Evolutionary conservation across 805 yeast species (phyloP).

Genomic region (Jamesozyma rosinii): DNA sequence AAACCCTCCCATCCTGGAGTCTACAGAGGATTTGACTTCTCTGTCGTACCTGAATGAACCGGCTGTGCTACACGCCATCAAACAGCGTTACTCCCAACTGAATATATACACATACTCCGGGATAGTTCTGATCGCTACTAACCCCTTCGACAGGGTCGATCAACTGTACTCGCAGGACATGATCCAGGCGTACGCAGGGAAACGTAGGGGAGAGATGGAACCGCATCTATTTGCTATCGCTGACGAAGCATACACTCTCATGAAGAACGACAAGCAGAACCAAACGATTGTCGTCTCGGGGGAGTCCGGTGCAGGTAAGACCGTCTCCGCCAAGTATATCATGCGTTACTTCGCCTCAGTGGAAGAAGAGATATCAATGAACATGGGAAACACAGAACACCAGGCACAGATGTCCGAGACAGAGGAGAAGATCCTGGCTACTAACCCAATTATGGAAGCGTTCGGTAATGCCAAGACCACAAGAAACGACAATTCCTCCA

Average conservation of each 20-base stretch:
- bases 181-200: slow-evolving; percentile 90
- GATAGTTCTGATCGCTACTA: slow-evolving; percentile 90
- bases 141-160: slow-evolving; percentile 90
- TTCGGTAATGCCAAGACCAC: slow-evolving; percentile 92
- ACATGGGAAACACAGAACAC: slow-evolving; percentile 32
- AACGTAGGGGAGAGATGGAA: slow-evolving; percentile 86
- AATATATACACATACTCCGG: slow-evolving; percentile 94
- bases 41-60: slow-evolving; percentile 92
- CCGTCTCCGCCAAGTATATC: slow-evolving; percentile 92
- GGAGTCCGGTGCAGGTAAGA: slow-evolving; percentile 98
- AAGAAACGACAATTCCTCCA: slow-evolving; percentile 84
- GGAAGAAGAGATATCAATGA: slow-evolving; percentile 40
- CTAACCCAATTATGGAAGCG: slow-evolving; percentile 84
- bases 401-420: slow-evolving; percentile 71
- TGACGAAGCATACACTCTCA: slow-evolving; percentile 91
- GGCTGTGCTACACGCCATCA: slow-evolving; percentile 89
- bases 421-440: slow-evolving; percentile 89
- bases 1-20: slow-evolving; percentile 85
- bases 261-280: slow-evolving; percentile 76
- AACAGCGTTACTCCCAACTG: slow-evolving; percentile 77
- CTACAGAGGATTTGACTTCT: slow-evolving; percentile 89
- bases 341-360: slow-evolving; percentile 97
- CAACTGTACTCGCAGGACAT: slow-evolving; percentile 85
- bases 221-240: slow-evolving; percentile 97
- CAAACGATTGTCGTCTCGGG: slow-evolving; percentile 96